These are phyloP conservation scores for Beta macrorhiza DNA, from an alignment of 179 eudicot species.

Conservation along the genomic window DNA sequence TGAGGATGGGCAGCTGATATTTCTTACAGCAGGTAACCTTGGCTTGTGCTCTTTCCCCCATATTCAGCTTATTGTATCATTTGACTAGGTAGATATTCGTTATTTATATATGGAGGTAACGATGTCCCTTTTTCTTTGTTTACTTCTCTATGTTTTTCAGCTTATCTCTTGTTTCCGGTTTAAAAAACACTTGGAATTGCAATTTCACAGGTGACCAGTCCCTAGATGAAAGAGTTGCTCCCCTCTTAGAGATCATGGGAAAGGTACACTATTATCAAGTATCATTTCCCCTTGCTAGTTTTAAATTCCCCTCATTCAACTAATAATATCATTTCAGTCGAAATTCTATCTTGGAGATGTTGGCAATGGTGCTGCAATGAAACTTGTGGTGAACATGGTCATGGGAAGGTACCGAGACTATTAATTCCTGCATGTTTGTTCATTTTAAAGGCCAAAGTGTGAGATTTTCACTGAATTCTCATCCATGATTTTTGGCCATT, in stretches of 20 bases:
- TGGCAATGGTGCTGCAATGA: slow-evolving; percentile 99
- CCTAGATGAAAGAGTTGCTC: slow-evolving; percentile 62
- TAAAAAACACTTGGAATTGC: not conserved
- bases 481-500: not conserved
- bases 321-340: slow-evolving; percentile 47
- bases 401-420: slow-evolving; percentile 78
- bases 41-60: not conserved
- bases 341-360: slow-evolving; percentile 93
- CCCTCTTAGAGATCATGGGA: slow-evolving; percentile 89
- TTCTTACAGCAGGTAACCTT: slow-evolving; percentile 75
- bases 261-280: slow-evolving; percentile 49
- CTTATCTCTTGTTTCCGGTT: not conserved
- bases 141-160: not conserved
- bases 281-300: not conserved
- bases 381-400: slow-evolving; percentile 96
- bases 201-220: slow-evolving; percentile 69
- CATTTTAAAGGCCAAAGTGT: not conserved
- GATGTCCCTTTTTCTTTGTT: not conserved
- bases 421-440: not conserved
- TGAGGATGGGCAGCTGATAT: slow-evolving; percentile 89
- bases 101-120: too few species aligned
- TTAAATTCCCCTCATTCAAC: slow-evolving; percentile 3
- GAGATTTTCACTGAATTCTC: not conserved
- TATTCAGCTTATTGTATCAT: not conserved
- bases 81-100: not conserved